phyloP scores from a whole-genome alignment of 2,329 filamentous ascomycete genomes.

The Neopestalotiopsis sp. region DNA sequence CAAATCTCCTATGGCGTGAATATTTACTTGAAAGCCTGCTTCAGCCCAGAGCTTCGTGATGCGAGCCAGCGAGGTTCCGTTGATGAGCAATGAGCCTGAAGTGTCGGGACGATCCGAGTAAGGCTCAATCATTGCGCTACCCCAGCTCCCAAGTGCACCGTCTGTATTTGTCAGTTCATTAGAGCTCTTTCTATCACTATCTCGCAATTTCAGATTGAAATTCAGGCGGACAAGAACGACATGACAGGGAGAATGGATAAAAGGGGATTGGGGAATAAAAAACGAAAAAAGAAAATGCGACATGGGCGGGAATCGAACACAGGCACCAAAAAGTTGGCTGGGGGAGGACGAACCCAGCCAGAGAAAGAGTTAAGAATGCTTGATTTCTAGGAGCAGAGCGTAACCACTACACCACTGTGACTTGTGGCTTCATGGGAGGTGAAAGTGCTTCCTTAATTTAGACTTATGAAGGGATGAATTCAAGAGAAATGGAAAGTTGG shows the following conservation, averaged over 20 bases:
- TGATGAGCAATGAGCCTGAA: constrained; percentile 69
- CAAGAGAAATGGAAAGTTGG: no score
- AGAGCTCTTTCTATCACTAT: no score
- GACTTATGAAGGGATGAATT: not conserved
- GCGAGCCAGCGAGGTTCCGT: constrained; percentile 60
- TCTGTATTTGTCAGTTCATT: constrained; percentile 46
- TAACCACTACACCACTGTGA: not conserved
- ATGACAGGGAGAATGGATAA: no score
- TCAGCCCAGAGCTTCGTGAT: constrained; percentile 63
- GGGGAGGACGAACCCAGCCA: not conserved
- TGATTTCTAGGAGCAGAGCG: not conserved
- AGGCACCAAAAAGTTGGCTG: not conserved
- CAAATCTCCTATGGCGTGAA: constrained; percentile 74
- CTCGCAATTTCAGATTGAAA: no score
- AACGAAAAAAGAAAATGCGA: not conserved
- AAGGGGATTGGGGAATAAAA: not conserved
- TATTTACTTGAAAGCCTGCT: constrained; percentile 70
- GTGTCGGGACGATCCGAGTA: constrained; percentile 68
- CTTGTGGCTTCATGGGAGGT: not conserved
- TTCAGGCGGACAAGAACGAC: no score
- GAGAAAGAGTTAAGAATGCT: not conserved
- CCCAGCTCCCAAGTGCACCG: constrained; percentile 74
- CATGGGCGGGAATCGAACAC: not conserved
- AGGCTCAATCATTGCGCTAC: constrained; percentile 72
- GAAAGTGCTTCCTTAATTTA: not conserved